Percentiles rank a stretch among this genome's conserved stretches.
Evolutionary conservation across 2,329 filamentous ascomycete genomes (phyloP).

Genomic region (Metarhizium sp.): DNA sequence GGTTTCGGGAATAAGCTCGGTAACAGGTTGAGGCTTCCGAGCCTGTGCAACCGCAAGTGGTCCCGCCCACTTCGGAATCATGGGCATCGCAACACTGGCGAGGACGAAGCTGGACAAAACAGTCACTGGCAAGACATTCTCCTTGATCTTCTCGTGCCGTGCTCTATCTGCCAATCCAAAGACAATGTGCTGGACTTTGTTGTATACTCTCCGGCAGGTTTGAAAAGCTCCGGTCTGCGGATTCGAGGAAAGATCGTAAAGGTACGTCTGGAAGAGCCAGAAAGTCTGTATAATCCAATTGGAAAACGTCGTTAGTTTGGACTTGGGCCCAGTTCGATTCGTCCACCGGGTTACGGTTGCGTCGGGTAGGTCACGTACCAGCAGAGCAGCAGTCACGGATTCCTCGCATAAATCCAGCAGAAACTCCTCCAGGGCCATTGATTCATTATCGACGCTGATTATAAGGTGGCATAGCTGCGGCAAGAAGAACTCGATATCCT

Average conservation of each 20-base stretch:
- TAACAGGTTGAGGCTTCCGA: slow-evolving; percentile 52
- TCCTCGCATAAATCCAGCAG: slow-evolving; percentile 79
- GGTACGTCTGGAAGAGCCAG: slow-evolving; percentile 83
- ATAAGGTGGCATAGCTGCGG: slow-evolving; percentile 81
- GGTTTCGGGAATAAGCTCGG: slow-evolving; percentile 23
- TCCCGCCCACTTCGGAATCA: slow-evolving; percentile 68
- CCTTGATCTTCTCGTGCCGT: slow-evolving; percentile 66
- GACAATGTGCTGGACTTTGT: slow-evolving; percentile 81
- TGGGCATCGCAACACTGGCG: slow-evolving; percentile 64
- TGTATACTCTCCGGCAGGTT: slow-evolving; percentile 75
- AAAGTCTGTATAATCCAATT: slow-evolving; percentile 53
- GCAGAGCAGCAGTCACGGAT: slow-evolving; percentile 72
- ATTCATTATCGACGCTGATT: slow-evolving; percentile 83
- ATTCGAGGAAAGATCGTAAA: slow-evolving; percentile 68
- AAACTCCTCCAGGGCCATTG: slow-evolving; percentile 84
- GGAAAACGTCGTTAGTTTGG: slow-evolving; percentile 11
- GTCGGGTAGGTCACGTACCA: slow-evolving; percentile 45
- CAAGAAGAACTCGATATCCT: slow-evolving; percentile 88
- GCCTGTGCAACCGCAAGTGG: slow-evolving; percentile 76
- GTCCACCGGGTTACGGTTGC: neutral
- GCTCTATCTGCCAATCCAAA: slow-evolving; percentile 65
- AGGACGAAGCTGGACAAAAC: slow-evolving; percentile 74
- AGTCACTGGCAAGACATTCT: slow-evolving; percentile 72
- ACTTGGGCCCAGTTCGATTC: neutral
- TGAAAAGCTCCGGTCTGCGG: slow-evolving; percentile 71